phyloP scores from a whole-genome alignment of 768 basidiomycete species.

The Piloderma croceum region DNA sequence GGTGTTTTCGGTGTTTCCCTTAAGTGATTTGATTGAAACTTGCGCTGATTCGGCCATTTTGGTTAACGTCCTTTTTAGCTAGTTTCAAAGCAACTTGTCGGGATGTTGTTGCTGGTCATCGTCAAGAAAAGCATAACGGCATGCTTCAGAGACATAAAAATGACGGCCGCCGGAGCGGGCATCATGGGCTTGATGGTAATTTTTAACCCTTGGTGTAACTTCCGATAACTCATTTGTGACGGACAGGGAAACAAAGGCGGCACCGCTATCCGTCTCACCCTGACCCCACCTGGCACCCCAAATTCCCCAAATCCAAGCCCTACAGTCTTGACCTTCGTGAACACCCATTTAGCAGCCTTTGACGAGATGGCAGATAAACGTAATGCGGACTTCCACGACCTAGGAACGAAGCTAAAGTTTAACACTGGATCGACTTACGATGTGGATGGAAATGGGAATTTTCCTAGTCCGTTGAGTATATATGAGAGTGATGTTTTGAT shows the following conservation, averaged over 20 bases:
- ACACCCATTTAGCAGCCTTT: slow-evolving; percentile 78
- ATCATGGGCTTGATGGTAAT: slow-evolving; percentile 75
- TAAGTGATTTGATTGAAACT: no score
- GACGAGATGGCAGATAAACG: slow-evolving; percentile 74
- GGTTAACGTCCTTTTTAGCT: slow-evolving; percentile 38
- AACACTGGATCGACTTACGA: slow-evolving; percentile 21
- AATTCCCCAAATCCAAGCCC: slow-evolving; percentile 28
- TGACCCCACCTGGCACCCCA: slow-evolving; percentile 35
- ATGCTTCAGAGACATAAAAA: slow-evolving; percentile 51
- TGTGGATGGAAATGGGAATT: not conserved
- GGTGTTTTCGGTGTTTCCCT: not conserved
- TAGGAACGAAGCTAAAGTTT: slow-evolving; percentile 55
- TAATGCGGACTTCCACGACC: slow-evolving; percentile 69
- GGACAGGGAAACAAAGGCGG: slow-evolving; percentile 80
- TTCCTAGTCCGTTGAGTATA: no score
- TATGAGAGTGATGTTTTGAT: slow-evolving; percentile 69
- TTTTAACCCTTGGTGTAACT: slow-evolving; percentile 5
- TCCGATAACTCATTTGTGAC: slow-evolving; percentile 2
- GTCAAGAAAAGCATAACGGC: slow-evolving; percentile 46
- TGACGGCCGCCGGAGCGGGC: slow-evolving; percentile 58
- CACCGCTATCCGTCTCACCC: slow-evolving; percentile 57
- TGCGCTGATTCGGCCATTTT: not conserved
- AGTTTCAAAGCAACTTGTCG: slow-evolving; percentile 73
- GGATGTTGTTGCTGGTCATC: slow-evolving; percentile 70
- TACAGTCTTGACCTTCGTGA: slow-evolving; percentile 65